phyloP scores from a whole-genome alignment of 108 stramenopile species.

The Schizochytrium sp. region DNA sequence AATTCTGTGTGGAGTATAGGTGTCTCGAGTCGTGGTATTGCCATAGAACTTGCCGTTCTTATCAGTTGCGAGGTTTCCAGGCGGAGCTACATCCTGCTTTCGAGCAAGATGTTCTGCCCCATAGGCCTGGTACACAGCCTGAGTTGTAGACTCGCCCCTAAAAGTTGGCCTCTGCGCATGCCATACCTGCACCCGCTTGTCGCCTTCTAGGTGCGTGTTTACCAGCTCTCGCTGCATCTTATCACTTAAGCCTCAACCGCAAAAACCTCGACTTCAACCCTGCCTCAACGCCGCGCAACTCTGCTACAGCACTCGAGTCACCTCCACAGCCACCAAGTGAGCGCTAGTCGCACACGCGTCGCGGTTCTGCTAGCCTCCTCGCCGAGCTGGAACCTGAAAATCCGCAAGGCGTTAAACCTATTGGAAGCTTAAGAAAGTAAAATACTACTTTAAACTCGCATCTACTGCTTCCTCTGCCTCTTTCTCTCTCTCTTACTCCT shows the following conservation, averaged over 20 bases:
- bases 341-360: too few relatives aligned
- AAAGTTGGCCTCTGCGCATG: conserved; percentile 16
- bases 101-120: not conserved
- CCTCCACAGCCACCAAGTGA: too few relatives aligned
- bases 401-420: too few relatives aligned
- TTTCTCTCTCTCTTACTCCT: too few relatives aligned
- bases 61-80: not conserved
- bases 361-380: too few relatives aligned
- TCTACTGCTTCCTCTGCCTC: too few relatives aligned
- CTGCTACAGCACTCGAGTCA: not conserved
- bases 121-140: not conserved
- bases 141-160: not conserved
- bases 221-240: conserved; percentile 13
- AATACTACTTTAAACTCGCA: too few relatives aligned
- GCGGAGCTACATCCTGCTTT: conserved; percentile 11
- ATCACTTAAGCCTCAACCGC: not conserved
- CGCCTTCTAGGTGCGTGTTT: conserved; percentile 46
- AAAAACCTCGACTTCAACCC: not conserved
- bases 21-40: not conserved
- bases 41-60: conserved; percentile 55
- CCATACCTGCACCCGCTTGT: conserved; percentile 53
- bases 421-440: too few relatives aligned
- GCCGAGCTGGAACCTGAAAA: too few relatives aligned
- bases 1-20: not conserved
- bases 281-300: not conserved